Evolutionary conservation across 2,329 filamentous ascomycete genomes (phyloP).

Genomic region (Aspergillus sojae): DNA sequence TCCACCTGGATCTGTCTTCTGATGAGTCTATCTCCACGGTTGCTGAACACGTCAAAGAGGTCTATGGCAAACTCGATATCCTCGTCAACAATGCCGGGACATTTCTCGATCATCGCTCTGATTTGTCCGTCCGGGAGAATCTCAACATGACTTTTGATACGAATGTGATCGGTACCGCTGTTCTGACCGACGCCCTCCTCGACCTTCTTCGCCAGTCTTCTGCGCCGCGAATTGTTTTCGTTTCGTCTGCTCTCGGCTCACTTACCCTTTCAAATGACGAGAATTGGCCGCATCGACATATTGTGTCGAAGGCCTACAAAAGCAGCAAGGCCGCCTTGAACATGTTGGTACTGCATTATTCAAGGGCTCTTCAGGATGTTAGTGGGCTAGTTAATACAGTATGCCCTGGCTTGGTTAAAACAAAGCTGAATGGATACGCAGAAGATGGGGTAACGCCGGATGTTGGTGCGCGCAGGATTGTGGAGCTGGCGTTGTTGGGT

Average conservation of each 20-base stretch:
- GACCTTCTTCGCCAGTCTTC: slow-evolving; percentile 32
- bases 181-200: slow-evolving; percentile 40
- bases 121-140: slow-evolving; percentile 26
- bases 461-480: background rate
- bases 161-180: slow-evolving; percentile 44
- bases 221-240: slow-evolving; percentile 44
- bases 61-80: slow-evolving; percentile 47
- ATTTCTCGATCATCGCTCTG: background rate
- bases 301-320: slow-evolving; percentile 40
- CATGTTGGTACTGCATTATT: slow-evolving; percentile 49
- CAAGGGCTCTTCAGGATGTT: background rate
- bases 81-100: slow-evolving; percentile 25
- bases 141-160: slow-evolving; percentile 37
- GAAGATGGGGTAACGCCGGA: background rate
- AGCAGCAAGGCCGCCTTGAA: slow-evolving; percentile 49
- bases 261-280: slow-evolving; percentile 32
- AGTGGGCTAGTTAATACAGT: background rate
- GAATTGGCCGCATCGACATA: slow-evolving; percentile 26
- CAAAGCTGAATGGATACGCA: background rate
- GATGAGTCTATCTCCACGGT: slow-evolving; percentile 54
- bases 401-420: background rate
- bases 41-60: slow-evolving; percentile 56
- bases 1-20: slow-evolving; percentile 53
- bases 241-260: slow-evolving; percentile 41
- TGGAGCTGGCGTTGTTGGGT: background rate